Percentiles rank a stretch among this genome's conserved stretches.
Conservation (phyloP, 2,329 filamentous ascomycete genomes). For the Colletotrichum sp. region DNA sequence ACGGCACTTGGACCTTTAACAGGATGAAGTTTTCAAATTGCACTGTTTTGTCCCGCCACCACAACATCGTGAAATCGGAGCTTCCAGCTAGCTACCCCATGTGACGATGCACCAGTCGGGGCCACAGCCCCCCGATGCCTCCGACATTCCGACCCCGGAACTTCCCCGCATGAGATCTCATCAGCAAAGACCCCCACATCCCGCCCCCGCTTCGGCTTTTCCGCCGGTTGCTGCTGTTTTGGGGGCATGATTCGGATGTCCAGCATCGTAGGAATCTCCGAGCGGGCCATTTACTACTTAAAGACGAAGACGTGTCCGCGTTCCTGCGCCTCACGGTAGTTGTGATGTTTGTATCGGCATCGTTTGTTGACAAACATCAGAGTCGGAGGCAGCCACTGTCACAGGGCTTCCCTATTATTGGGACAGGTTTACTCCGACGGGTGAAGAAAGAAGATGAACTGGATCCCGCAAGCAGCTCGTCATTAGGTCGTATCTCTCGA, state of each 20-base stretch:
- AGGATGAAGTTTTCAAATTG: background rate
- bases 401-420: background rate
- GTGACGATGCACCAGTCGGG: background rate
- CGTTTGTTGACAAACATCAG: no score
- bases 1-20: background rate
- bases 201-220: slow-evolving; percentile 9
- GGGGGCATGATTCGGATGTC: background rate
- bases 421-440: background rate
- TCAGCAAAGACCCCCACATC: background rate
- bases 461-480: background rate
- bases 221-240: background rate
- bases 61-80: background rate
- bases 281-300: background rate
- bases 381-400: background rate
- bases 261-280: background rate
- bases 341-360: background rate
- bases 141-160: slow-evolving; percentile 8
- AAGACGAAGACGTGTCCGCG: background rate
- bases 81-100: background rate
- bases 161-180: background rate
- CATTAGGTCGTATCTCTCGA: background rate
- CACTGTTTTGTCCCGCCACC: background rate
- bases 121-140: background rate
- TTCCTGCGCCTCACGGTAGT: no score
- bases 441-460: background rate